Evolutionary conservation across 2,329 filamentous ascomycete genomes (phyloP).

Genomic region (Hypoxylon sp.): DNA sequence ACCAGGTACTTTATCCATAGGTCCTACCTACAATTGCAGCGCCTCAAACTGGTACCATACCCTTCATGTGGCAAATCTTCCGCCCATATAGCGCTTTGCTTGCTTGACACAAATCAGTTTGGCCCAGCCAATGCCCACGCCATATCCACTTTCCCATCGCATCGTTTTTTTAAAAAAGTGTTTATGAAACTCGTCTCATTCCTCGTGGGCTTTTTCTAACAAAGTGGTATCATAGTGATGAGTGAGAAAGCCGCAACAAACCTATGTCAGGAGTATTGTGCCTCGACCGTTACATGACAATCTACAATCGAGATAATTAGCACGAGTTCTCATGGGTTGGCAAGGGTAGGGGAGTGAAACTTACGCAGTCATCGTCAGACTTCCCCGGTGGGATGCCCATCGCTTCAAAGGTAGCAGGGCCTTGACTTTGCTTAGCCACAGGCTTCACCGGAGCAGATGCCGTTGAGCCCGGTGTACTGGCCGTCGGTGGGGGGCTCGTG

Average conservation of each 20-base stretch:
- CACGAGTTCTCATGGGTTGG: background rate
- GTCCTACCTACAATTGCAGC: background rate
- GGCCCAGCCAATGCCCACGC: constrained; percentile 5
- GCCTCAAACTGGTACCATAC: constrained; percentile 6
- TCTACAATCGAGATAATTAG: constrained; percentile 25
- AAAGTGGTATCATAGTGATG: constrained; percentile 38
- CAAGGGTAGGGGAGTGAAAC: constrained; percentile 48
- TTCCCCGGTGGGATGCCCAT: constrained; percentile 94
- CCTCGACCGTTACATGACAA: constrained; percentile 37
- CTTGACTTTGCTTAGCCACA: constrained; percentile 68
- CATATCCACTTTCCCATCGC: constrained; percentile 7
- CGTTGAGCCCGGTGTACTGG: constrained; percentile 47
- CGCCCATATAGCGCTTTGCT: constrained; percentile 1
- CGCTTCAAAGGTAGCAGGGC: constrained; percentile 95
- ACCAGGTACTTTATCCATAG: background rate
- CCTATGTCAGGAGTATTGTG: constrained; percentile 12
- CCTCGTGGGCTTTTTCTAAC: constrained; percentile 26
- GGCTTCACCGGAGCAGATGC: constrained; percentile 55
- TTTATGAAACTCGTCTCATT: constrained; percentile 18
- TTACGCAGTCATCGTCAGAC: constrained; percentile 91
- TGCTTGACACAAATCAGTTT: background rate
- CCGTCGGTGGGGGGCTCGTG: constrained; percentile 47
- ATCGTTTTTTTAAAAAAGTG: background rate
- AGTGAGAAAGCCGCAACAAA: constrained; percentile 32
- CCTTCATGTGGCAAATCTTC: constrained; percentile 22